These are phyloP conservation scores for Cladophialophora exuberans DNA, from an alignment of 2,329 filamentous ascomycete species.

Conservation along the genomic window DNA sequence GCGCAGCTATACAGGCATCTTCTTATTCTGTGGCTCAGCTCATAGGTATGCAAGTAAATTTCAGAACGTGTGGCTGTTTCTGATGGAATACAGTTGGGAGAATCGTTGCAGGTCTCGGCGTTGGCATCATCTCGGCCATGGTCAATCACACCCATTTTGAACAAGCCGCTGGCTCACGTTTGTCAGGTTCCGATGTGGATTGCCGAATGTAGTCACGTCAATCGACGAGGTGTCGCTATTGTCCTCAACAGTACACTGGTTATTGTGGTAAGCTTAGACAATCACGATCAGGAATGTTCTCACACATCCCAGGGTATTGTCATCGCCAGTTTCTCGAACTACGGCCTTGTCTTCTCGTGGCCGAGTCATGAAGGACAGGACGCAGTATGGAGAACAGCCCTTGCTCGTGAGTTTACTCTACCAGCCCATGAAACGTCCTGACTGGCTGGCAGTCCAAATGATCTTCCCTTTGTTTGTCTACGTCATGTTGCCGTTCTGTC, in stretches of 20 bases:
- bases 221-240: slow-evolving; percentile 2
- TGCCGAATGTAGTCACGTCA: not conserved
- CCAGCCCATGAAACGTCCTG: too few species aligned
- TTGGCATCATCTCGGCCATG: slow-evolving; percentile 5
- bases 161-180: not conserved
- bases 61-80: not conserved
- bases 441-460: slow-evolving; percentile 13
- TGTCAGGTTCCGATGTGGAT: slow-evolving; percentile 9
- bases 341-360: slow-evolving; percentile 2
- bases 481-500: slow-evolving; percentile 7
- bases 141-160: not conserved
- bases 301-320: not conserved
- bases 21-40: slow-evolving; percentile 23
- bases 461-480: slow-evolving; percentile 10
- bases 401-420: slow-evolving; percentile 1
- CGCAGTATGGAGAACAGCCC: slow-evolving; percentile 1
- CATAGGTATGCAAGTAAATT: not conserved
- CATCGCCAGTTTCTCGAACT: slow-evolving; percentile 1
- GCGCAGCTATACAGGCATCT: slow-evolving; percentile 30
- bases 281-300: not conserved
- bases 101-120: slow-evolving; percentile 7
- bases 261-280: not conserved
- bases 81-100: slow-evolving; percentile 8
- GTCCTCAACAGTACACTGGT: slow-evolving; percentile 2
- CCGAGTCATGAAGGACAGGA: slow-evolving; percentile 2